These are phyloP conservation scores for Gossypium davidsonii DNA, from an alignment of 441 rosid species.

Conservation along the genomic window DNA sequence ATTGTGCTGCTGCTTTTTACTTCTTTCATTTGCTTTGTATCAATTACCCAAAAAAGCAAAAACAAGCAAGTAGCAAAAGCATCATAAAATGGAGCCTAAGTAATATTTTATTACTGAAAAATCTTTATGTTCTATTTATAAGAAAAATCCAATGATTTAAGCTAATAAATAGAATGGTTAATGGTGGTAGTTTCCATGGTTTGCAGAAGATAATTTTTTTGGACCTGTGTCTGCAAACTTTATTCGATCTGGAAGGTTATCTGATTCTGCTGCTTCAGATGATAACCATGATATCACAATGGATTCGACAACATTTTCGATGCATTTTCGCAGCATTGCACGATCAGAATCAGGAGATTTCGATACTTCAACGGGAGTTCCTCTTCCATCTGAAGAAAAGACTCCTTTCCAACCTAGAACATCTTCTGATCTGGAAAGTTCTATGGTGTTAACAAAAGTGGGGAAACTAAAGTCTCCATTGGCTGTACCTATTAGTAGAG, in stretches of 20 bases:
- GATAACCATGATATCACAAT: slow-evolving; percentile 74
- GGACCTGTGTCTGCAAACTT: slow-evolving; percentile 88
- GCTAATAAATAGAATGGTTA: not conserved
- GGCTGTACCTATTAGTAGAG: slow-evolving; percentile 30
- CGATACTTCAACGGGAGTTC: slow-evolving; percentile 36
- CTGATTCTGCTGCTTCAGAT: slow-evolving; percentile 62
- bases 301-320: slow-evolving; percentile 92
- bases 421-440: slow-evolving; percentile 47
- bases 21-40: not conserved
- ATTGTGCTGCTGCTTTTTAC: not conserved
- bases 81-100: not conserved
- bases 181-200: not conserved
- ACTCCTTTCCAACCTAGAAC: slow-evolving; percentile 38
- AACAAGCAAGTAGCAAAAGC: not conserved
- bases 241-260: slow-evolving; percentile 64
- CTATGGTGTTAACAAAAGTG: slow-evolving; percentile 53
- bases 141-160: not conserved
- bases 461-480: slow-evolving; percentile 39
- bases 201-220: slow-evolving; percentile 62
- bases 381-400: slow-evolving; percentile 42
- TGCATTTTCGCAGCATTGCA: slow-evolving; percentile 82
- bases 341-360: slow-evolving; percentile 62
- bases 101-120: not conserved
- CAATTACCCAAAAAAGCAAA: not conserved
- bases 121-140: not conserved